phyloP scores from a whole-genome alignment of 805 yeast species.

The Metschnikowia kunwiensis region DNA sequence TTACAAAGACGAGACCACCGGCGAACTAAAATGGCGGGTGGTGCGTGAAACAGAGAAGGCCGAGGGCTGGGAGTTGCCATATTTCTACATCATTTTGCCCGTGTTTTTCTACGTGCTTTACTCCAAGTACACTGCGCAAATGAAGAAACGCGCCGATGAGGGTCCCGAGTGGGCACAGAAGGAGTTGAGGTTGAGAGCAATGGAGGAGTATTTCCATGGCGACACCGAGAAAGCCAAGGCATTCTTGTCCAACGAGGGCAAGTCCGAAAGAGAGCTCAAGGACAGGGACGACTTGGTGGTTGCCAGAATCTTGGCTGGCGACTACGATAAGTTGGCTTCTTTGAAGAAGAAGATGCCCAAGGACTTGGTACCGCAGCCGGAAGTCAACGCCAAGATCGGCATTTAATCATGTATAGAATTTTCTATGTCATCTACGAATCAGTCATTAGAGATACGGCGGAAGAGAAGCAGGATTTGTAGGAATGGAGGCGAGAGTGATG shows the following conservation, averaged over 20 bases:
- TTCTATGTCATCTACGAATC: too few species aligned
- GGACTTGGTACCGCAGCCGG: conserved; percentile 38
- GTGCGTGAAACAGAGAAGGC: conserved; percentile 67
- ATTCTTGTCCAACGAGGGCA: conserved; percentile 51
- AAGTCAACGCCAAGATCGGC: conserved; percentile 31
- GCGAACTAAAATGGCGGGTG: conserved; percentile 74
- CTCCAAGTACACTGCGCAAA: conserved; percentile 44
- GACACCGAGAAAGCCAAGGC: conserved; percentile 49
- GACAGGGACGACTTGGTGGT: conserved; percentile 74
- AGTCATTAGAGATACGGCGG: too few species aligned
- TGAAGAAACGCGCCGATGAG: conserved; percentile 37
- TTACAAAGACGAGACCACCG: conserved; percentile 72
- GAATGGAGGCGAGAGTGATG: too few species aligned
- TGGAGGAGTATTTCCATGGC: conserved; percentile 60
- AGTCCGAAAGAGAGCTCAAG: conserved; percentile 53
- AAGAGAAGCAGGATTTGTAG: too few species aligned
- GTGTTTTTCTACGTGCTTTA: conserved; percentile 56
- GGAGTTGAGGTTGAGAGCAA: conserved; percentile 72
- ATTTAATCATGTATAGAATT: conserved; percentile 24
- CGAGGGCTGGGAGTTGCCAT: conserved; percentile 83
- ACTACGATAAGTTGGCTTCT: conserved; percentile 68
- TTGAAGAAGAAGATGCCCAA: conserved; percentile 49
- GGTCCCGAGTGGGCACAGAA: conserved; percentile 78
- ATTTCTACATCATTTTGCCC: conserved; percentile 72
- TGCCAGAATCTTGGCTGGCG: conserved; percentile 79